Conservation (phyloP, 2,329 filamentous ascomycete genomes). For the Fusarium mangiferae region DNA sequence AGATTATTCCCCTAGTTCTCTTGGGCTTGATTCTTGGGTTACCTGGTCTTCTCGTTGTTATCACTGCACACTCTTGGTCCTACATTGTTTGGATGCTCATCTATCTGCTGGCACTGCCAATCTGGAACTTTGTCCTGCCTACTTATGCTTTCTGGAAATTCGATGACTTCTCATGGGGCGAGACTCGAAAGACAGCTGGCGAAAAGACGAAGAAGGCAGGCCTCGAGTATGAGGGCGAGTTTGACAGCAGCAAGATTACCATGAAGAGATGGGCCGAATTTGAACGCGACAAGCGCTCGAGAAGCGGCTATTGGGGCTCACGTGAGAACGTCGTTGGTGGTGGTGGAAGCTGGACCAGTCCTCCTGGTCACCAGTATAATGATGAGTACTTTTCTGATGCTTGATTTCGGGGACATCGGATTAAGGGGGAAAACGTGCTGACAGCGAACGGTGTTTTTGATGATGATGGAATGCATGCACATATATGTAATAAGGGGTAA, state of each 20-base stretch:
- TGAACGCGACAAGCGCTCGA: constrained; percentile 72
- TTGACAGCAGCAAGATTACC: constrained; percentile 98
- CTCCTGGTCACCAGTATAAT: constrained; percentile 58
- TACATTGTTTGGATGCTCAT: constrained; percentile 98
- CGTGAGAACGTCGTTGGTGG: constrained; percentile 61
- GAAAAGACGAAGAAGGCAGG: constrained; percentile 89
- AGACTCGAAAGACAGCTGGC: constrained; percentile 93
- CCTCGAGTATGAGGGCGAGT: constrained; percentile 91
- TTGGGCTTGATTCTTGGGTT: constrained; percentile 92
- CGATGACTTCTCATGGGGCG: constrained; percentile 99
- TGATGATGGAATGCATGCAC: constrained; percentile 33
- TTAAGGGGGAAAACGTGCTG: constrained; percentile 27
- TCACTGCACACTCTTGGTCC: constrained; percentile 91
- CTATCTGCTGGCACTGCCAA: constrained; percentile 89
- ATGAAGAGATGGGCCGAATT: constrained; percentile 99
- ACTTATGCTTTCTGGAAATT: constrained; percentile 99
- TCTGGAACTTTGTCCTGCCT: constrained; percentile 98
- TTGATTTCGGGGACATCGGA: constrained; percentile 43
- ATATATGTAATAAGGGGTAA: constrained; percentile 42
- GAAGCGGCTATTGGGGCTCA: constrained; percentile 62
- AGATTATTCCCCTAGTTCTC: constrained; percentile 90
- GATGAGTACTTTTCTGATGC: constrained; percentile 67
- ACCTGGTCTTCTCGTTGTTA: constrained; percentile 87
- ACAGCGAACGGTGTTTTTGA: constrained; percentile 36
- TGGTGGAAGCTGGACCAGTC: constrained; percentile 56